phyloP scores from a whole-genome alignment of 768 basidiomycete genomes.

The Hericium coralloides region DNA sequence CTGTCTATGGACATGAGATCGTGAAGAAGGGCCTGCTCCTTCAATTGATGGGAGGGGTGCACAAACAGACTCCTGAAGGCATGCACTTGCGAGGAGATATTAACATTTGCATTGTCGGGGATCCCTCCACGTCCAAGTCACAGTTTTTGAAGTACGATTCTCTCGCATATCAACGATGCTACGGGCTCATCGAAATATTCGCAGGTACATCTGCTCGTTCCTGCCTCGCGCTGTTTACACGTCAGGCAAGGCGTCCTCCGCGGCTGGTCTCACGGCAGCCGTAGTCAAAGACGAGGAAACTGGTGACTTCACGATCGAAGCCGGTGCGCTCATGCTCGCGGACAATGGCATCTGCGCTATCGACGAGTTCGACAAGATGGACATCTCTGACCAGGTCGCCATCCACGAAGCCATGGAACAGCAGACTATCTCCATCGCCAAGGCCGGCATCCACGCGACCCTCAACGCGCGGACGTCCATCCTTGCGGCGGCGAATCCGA shows the following conservation, averaged over 20 bases:
- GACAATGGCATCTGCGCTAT: slow-evolving; percentile 99
- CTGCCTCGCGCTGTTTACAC: slow-evolving; percentile 97
- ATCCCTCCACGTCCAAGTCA: slow-evolving; percentile 95
- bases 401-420: slow-evolving; percentile 99
- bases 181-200: not conserved
- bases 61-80: slow-evolving; percentile 92
- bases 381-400: slow-evolving; percentile 94
- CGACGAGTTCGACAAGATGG: slow-evolving; percentile 99
- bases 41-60: slow-evolving; percentile 97
- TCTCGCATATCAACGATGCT: not conserved
- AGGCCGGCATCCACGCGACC: slow-evolving; percentile 98
- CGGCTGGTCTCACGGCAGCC: slow-evolving; percentile 96
- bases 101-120: slow-evolving; percentile 97
- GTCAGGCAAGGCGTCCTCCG: slow-evolving; percentile 98
- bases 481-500: slow-evolving; percentile 94
- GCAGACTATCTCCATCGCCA: slow-evolving; percentile 98
- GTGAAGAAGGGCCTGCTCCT: slow-evolving; percentile 96
- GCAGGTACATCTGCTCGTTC: slow-evolving; percentile 95
- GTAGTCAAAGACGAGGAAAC: slow-evolving; percentile 99
- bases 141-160: slow-evolving; percentile 89
- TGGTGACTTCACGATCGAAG: slow-evolving; percentile 98
- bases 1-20: slow-evolving; percentile 97
- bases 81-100: slow-evolving; percentile 98
- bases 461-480: slow-evolving; percentile 97
- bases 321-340: slow-evolving; percentile 97